Evolutionary conservation across 768 basidiomycete genomes (phyloP).

Genomic region (Boletus edulis): DNA sequence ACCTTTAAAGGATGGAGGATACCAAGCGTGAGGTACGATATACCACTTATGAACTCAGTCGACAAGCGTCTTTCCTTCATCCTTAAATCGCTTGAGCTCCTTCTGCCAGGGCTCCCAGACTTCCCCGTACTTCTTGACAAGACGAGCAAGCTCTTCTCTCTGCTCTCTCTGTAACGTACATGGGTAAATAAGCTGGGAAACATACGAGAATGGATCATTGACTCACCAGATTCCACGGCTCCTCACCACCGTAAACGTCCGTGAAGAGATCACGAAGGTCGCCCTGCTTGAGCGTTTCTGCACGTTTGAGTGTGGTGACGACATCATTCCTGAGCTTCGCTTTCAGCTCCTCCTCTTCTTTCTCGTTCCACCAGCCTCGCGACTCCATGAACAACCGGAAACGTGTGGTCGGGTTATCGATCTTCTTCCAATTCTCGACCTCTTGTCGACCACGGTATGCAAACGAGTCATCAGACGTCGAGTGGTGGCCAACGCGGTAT

Average conservation of each 20-base stretch:
- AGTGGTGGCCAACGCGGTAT: constrained; percentile 93
- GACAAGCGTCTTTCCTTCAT: constrained; percentile 60
- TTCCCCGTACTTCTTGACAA: constrained; percentile 85
- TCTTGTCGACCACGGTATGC: constrained; percentile 88
- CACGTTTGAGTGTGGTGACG: constrained; percentile 72
- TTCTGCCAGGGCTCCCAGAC: constrained; percentile 83
- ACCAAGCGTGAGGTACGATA: no score
- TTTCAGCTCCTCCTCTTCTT: constrained; percentile 72
- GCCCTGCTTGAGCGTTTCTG: constrained; percentile 65
- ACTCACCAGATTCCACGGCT: constrained; percentile 82
- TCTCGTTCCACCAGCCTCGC: constrained; percentile 78
- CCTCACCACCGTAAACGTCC: constrained; percentile 84
- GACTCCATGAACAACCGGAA: constrained; percentile 86
- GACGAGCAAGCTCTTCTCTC: constrained; percentile 65
- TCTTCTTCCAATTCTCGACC: constrained; percentile 87
- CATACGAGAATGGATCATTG: neutral
- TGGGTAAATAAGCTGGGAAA: neutral
- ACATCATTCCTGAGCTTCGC: constrained; percentile 68
- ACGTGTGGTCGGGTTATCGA: constrained; percentile 85
- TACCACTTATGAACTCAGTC: constrained; percentile 19
- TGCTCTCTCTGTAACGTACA: constrained; percentile 65
- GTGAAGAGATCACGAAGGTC: constrained; percentile 81
- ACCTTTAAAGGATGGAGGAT: no score
- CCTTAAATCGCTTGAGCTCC: constrained; percentile 75
- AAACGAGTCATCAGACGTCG: constrained; percentile 93